phyloP scores from a whole-genome alignment of 108 stramenopile species.

The Skeletonema grethae region DNA sequence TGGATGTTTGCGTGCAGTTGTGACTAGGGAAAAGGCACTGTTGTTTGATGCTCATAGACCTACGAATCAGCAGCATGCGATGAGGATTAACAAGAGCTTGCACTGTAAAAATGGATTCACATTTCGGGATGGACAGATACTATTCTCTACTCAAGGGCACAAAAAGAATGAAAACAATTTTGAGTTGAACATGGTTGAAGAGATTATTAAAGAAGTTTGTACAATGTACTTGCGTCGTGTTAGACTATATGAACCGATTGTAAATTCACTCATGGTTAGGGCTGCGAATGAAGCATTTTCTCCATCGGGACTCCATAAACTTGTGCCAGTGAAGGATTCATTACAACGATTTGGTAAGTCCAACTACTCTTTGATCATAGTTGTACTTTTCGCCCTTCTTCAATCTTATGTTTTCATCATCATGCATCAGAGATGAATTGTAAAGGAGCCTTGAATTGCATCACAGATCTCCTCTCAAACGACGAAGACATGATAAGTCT shows the following conservation, averaged over 20 bases:
- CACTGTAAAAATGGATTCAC: slow-evolving; percentile 32
- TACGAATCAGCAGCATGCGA: slow-evolving; percentile 50
- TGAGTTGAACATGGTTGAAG: slow-evolving; percentile 84
- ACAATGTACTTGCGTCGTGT: slow-evolving; percentile 76
- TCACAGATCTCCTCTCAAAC: slow-evolving; percentile 70
- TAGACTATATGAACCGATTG: slow-evolving; percentile 85
- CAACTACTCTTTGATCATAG: neutral
- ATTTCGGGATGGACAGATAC: slow-evolving; percentile 30
- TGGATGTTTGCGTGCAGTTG: slow-evolving; percentile 80
- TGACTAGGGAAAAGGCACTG: slow-evolving; percentile 53
- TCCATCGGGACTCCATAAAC: slow-evolving; percentile 70
- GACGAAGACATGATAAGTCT: slow-evolving; percentile 86
- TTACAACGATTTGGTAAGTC: slow-evolving; percentile 67
- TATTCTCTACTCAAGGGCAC: slow-evolving; percentile 13
- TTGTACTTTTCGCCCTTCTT: neutral
- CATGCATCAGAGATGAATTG: slow-evolving; percentile 65
- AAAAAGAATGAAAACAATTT: slow-evolving; percentile 52
- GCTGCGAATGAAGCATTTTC: slow-evolving; percentile 72
- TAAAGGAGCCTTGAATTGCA: slow-evolving; percentile 65
- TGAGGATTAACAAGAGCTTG: slow-evolving; percentile 29
- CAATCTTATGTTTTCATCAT: neutral
- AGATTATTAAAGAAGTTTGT: slow-evolving; percentile 73
- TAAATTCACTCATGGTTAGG: slow-evolving; percentile 65
- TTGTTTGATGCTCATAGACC: slow-evolving; percentile 81
- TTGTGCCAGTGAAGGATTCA: slow-evolving; percentile 83